Percentiles rank a stretch among this genome's conserved stretches.
Conservation (phyloP, 352 stramenopile species). For the Peronospora belbahrii region DNA sequence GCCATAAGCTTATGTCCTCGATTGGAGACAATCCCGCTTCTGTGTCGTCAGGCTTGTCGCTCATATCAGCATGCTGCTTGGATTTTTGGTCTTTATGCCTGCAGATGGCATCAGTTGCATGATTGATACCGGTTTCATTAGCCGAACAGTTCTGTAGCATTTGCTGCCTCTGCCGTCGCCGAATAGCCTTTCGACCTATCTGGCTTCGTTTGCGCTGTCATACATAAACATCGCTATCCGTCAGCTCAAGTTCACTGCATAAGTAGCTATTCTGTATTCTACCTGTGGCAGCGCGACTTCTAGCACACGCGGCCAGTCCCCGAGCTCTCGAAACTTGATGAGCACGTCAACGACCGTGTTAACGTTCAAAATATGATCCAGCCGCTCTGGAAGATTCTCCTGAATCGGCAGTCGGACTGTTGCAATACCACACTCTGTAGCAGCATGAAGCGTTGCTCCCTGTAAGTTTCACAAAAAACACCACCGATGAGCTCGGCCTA, state of each 20-base stretch:
- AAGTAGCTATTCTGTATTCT: not conserved
- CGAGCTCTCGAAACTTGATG: slow-evolving; percentile 37
- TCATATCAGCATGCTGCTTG: slow-evolving; percentile 1
- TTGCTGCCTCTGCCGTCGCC: slow-evolving; percentile 18
- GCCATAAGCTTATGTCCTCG: slow-evolving; percentile 14
- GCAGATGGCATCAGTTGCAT: not conserved
- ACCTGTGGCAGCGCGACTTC: slow-evolving; percentile 49
- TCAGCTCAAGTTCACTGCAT: not conserved
- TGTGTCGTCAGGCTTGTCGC: not conserved
- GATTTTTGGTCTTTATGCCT: not conserved
- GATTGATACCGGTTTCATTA: not conserved
- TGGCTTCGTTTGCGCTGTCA: slow-evolving; percentile 36
- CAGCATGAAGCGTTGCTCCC: slow-evolving; percentile 49
- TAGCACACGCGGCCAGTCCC: slow-evolving; percentile 47
- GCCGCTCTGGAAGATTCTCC: slow-evolving; percentile 51
- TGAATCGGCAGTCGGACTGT: slow-evolving; percentile 67
- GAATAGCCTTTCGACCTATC: slow-evolving; percentile 31
- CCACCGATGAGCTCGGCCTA: not conserved
- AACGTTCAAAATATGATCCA: slow-evolving; percentile 77
- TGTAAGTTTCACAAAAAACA: slow-evolving; percentile 5
- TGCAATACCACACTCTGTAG: slow-evolving; percentile 35
- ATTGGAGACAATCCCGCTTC: slow-evolving; percentile 10
- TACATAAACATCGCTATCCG: not conserved
- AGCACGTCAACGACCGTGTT: slow-evolving; percentile 73
- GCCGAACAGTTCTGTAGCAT: not conserved